Evolutionary conservation across 495 filamentous ascomycete species (phyloP).

Genomic region (Aspergillus heteromorphus): DNA sequence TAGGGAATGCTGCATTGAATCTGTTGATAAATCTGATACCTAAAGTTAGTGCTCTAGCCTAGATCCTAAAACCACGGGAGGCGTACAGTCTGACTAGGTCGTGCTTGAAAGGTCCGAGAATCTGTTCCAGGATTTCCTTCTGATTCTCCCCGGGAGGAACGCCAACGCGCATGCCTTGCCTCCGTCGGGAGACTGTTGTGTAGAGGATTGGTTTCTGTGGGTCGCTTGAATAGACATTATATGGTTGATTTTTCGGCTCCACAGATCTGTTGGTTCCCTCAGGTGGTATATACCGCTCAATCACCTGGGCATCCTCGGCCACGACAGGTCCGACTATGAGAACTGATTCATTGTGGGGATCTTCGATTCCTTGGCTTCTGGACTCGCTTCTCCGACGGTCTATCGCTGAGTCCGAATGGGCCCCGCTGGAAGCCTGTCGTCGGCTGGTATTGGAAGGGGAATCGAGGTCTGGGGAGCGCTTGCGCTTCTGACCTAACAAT

Average conservation of each 20-base stretch:
- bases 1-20: conserved; percentile 49
- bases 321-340: conserved; percentile 48
- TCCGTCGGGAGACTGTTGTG: conserved; percentile 41
- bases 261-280: conserved; percentile 33
- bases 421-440: conserved; percentile 19
- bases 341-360: conserved; percentile 43
- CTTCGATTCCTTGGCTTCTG: conserved; percentile 32
- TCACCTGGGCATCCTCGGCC: conserved; percentile 47
- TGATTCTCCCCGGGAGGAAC: conserved; percentile 48
- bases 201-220: conserved; percentile 45
- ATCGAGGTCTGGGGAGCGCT: conserved; percentile 28
- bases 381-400: conserved; percentile 31
- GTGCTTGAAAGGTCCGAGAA: conserved; percentile 46
- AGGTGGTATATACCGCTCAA: conserved; percentile 47
- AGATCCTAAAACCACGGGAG: conserved; percentile 1
- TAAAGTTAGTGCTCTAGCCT: conserved; percentile 2
- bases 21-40: conserved; percentile 41
- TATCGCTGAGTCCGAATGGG: conserved; percentile 24
- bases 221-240: conserved; percentile 47
- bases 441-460: conserved; percentile 15
- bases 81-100: conserved; percentile 48
- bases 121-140: conserved; percentile 50
- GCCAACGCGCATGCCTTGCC: conserved; percentile 42
- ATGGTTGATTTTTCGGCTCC: conserved; percentile 39
- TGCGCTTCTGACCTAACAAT: conserved; percentile 33